phyloP scores from a whole-genome alignment of 495 filamentous ascomycete species.

The Cryomyces minteri region DNA sequence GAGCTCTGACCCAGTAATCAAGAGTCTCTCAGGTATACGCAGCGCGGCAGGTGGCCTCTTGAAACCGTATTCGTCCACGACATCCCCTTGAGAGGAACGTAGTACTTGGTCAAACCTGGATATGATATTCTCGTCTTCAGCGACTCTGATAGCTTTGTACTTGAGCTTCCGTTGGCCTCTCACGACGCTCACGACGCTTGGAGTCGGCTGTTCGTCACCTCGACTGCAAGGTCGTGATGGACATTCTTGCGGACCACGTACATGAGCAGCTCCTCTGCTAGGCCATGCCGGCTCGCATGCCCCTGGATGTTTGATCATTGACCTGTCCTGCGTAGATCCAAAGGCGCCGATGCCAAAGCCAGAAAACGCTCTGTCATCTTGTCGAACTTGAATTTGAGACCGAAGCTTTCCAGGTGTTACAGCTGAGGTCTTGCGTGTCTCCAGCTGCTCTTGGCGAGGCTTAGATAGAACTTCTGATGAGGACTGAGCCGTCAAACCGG shows the following conservation, averaged over 20 bases:
- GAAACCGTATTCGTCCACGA: background rate
- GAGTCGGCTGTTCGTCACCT: background rate
- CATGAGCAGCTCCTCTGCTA: slow-evolving; percentile 12
- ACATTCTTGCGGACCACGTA: slow-evolving; percentile 9
- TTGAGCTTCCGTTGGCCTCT: slow-evolving; percentile 11
- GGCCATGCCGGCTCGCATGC: slow-evolving; percentile 17
- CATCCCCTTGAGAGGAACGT: too few species aligned
- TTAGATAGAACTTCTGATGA: background rate
- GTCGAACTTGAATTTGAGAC: slow-evolving; percentile 4
- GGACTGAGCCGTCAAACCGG: background rate
- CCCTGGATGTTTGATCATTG: slow-evolving; percentile 12
- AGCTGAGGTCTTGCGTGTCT: slow-evolving; percentile 10
- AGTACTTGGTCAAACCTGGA: background rate
- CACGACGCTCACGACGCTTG: too few species aligned
- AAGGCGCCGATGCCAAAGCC: background rate
- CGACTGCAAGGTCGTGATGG: background rate
- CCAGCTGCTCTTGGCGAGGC: background rate
- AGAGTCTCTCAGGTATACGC: slow-evolving; percentile 11
- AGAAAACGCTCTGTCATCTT: too few species aligned
- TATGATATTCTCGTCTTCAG: slow-evolving; percentile 8
- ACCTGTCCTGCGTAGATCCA: background rate
- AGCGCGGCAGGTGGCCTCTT: background rate
- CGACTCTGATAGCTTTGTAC: slow-evolving; percentile 3
- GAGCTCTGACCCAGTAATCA: slow-evolving; percentile 16
- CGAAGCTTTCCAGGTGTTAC: slow-evolving; percentile 21